Percentiles rank a stretch among this genome's conserved stretches.
Evolutionary conservation across 352 stramenopile genomes (phyloP).

Genomic region (Globisporangium okanoganense): DNA sequence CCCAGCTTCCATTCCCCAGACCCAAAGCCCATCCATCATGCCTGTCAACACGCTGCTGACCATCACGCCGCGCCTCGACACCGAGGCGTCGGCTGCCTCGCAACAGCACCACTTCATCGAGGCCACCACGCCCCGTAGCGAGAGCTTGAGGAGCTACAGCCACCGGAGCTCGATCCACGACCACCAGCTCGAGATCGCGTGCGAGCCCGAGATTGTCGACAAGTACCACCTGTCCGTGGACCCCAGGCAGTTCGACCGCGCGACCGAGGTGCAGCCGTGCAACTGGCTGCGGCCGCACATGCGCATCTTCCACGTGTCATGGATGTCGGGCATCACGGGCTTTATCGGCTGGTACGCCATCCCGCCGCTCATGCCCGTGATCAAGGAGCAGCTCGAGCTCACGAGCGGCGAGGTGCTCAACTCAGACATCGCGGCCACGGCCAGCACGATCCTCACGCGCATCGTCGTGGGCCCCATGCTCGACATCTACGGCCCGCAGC

Average conservation of each 20-base stretch:
- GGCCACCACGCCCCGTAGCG: not conserved
- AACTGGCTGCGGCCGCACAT: constrained; percentile 91
- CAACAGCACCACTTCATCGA: not conserved
- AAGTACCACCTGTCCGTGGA: constrained; percentile 54
- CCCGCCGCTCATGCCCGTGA: constrained; percentile 90
- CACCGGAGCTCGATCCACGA: not conserved
- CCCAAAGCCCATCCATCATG: not conserved
- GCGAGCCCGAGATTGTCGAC: constrained; percentile 14
- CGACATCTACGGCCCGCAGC: constrained; percentile 89
- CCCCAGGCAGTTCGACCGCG: constrained; percentile 52
- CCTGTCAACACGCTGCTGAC: not conserved
- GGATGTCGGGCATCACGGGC: constrained; percentile 90
- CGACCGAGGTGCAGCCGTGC: constrained; percentile 72
- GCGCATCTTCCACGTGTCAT: constrained; percentile 92
- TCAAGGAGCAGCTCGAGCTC: constrained; percentile 83
- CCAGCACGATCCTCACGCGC: constrained; percentile 91
- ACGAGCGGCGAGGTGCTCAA: constrained; percentile 88
- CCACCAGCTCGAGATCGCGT: constrained; percentile 10
- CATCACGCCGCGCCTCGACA: constrained; percentile 5
- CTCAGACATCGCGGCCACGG: constrained; percentile 90
- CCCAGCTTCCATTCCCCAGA: not conserved
- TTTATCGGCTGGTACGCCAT: constrained; percentile 96
- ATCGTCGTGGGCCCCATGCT: constrained; percentile 91
- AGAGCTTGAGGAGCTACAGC: constrained; percentile 7
- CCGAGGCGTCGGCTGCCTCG: not conserved